These are phyloP conservation scores for Blastobotrys apis DNA, from an alignment of 1,139 yeast species.

Conservation along the genomic window DNA sequence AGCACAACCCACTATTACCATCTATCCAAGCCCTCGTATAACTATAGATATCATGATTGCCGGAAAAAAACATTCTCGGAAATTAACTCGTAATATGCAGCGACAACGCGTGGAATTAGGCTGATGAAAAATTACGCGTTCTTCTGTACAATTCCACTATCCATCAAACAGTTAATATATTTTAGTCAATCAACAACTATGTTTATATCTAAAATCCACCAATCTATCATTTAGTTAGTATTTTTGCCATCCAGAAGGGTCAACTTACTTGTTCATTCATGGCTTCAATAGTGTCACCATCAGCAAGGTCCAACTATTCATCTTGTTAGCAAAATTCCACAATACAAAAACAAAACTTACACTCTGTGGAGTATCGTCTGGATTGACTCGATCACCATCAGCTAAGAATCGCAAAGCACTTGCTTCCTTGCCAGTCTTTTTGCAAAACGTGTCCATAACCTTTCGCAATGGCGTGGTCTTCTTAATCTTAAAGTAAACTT, in stretches of 20 bases:
- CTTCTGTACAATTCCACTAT: too few relatives aligned
- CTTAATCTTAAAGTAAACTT: conserved; percentile 93
- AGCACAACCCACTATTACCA: too few relatives aligned
- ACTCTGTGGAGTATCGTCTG: conserved; percentile 87
- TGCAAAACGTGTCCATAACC: conserved; percentile 96
- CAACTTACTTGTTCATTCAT: conserved; percentile 86
- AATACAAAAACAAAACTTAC: conserved; percentile 26
- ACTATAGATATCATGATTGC: too few relatives aligned
- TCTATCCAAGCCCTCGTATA: too few relatives aligned
- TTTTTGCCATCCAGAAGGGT: not conserved
- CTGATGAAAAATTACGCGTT: too few relatives aligned
- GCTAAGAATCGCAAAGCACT: conserved; percentile 80
- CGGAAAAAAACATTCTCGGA: too few relatives aligned
- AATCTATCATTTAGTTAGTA: too few relatives aligned
- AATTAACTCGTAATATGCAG: too few relatives aligned
- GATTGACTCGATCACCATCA: conserved; percentile 87
- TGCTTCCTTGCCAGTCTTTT: conserved; percentile 90
- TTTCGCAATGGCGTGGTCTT: conserved; percentile 88
- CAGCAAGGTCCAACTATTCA: conserved; percentile 70
- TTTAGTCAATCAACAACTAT: not conserved
- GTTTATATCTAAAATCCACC: not conserved
- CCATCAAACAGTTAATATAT: too few relatives aligned
- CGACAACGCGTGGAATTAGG: too few relatives aligned
- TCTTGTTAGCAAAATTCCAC: conserved; percentile 16
- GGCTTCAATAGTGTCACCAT: conserved; percentile 96